phyloP scores from a whole-genome alignment of 2,329 filamentous ascomycete species.

The Aspergillus ruber region DNA sequence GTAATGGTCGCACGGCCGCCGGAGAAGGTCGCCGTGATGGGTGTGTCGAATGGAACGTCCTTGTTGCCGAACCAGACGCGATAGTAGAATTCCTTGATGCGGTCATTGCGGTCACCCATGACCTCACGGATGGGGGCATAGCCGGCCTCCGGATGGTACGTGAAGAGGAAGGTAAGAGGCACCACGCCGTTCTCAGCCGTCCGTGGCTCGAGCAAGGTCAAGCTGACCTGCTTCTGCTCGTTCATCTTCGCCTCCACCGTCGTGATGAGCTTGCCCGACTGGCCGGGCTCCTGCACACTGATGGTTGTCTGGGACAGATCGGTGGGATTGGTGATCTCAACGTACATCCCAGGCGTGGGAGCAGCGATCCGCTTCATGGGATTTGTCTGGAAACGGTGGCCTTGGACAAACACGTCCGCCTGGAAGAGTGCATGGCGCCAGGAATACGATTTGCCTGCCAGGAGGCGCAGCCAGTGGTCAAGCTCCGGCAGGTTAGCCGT shows the following conservation, averaged over 20 bases:
- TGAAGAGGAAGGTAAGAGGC: conserved; percentile 80
- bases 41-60: conserved; percentile 70
- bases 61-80: conserved; percentile 93
- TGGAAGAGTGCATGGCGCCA: conserved; percentile 95
- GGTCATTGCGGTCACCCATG: conserved; percentile 92
- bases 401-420: conserved; percentile 88
- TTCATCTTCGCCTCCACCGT: conserved; percentile 78
- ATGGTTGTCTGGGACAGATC: conserved; percentile 79
- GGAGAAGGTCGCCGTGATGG: conserved; percentile 81
- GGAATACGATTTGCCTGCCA: conserved; percentile 78
- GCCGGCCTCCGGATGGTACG: conserved; percentile 88
- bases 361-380: conserved; percentile 88
- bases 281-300: conserved; percentile 76
- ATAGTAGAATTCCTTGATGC: conserved; percentile 99
- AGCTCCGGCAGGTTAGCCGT: conserved; percentile 67
- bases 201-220: conserved; percentile 89
- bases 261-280: conserved; percentile 78
- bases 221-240: conserved; percentile 69
- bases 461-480: conserved; percentile 79
- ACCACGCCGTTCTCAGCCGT: conserved; percentile 77
- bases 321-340: conserved; percentile 78
- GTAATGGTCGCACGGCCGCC: conserved; percentile 84
- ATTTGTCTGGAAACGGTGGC: conserved; percentile 95
- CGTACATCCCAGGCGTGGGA: conserved; percentile 75
- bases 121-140: conserved; percentile 97